Evolutionary conservation across 768 basidiomycete species (phyloP).

Genomic region (Trichaptum fuscoviolaceum): DNA sequence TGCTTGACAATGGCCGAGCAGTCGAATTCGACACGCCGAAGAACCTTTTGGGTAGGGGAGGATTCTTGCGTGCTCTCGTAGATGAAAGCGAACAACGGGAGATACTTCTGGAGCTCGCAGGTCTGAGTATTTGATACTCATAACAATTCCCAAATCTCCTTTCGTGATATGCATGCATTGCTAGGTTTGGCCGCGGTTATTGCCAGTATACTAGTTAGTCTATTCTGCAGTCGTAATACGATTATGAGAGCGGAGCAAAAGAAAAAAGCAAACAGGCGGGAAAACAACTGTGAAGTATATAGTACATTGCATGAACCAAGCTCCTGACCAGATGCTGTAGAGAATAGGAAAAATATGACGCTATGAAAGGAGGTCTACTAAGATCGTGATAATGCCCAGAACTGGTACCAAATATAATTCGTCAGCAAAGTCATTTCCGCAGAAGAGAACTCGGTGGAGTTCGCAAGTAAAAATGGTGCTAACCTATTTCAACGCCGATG

Average conservation of each 20-base stretch:
- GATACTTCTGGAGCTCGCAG: neutral
- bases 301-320: neutral
- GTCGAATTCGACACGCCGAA: constrained; percentile 69
- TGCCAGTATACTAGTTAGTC: no score
- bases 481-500: constrained; percentile 85
- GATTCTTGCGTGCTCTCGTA: constrained; percentile 12
- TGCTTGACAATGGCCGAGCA: constrained; percentile 69
- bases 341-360: neutral
- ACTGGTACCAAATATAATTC: constrained; percentile 36
- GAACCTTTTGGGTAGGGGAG: constrained; percentile 45
- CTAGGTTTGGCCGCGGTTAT: no score
- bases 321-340: neutral
- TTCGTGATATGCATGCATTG: no score
- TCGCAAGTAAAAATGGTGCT: constrained; percentile 16
- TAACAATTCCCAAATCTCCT: no score
- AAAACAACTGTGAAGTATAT: neutral
- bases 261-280: no score
- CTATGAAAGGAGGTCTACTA: constrained; percentile 58
- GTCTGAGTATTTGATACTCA: neutral
- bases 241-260: no score
- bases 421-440: constrained; percentile 11
- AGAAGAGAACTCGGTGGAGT: neutral
- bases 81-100: neutral
- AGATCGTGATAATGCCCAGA: constrained; percentile 85
- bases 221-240: no score